Evolutionary conservation across 257 asterid species (phyloP).

Genomic region (Forsythia viridissima): DNA sequence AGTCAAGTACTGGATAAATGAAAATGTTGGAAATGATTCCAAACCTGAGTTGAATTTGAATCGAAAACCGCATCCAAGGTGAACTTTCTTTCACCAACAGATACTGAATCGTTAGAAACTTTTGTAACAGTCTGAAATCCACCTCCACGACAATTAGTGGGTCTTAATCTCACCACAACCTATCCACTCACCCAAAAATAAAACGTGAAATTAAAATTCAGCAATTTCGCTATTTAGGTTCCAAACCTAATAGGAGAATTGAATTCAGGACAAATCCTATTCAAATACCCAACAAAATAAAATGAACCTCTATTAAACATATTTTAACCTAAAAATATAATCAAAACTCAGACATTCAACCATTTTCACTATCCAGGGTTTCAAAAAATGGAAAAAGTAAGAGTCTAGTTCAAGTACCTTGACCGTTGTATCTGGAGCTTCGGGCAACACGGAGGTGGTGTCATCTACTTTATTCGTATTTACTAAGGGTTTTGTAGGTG

Average conservation of each 20-base stretch:
- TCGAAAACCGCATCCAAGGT: conserved; percentile 71
- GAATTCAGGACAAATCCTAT: background rate
- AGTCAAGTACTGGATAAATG: background rate
- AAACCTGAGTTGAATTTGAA: conserved; percentile 82
- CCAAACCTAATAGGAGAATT: background rate
- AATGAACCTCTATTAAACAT: background rate
- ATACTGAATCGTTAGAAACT: conserved; percentile 63
- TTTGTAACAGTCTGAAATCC: conserved; percentile 52
- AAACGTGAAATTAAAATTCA: background rate
- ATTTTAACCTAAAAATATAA: background rate
- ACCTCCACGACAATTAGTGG: conserved; percentile 41
- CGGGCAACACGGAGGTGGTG: conserved; percentile 31
- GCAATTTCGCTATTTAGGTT: background rate
- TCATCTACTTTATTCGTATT: conserved; percentile 29
- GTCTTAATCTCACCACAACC: conserved; percentile 88
- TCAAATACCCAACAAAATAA: background rate
- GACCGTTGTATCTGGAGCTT: conserved; percentile 61
- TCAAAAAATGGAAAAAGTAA: conserved; percentile 13
- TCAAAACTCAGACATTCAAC: background rate
- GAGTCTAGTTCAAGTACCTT: conserved; percentile 46
- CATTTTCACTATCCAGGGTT: conserved; percentile 2
- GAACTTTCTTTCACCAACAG: conserved; percentile 60
- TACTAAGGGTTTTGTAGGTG: conserved; percentile 37
- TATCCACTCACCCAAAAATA: conserved; percentile 26
- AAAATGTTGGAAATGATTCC: conserved; percentile 5